Base-by-base conservation (phyloP, 345 rosid species). In the Eucalyptus urophylla region DNA sequence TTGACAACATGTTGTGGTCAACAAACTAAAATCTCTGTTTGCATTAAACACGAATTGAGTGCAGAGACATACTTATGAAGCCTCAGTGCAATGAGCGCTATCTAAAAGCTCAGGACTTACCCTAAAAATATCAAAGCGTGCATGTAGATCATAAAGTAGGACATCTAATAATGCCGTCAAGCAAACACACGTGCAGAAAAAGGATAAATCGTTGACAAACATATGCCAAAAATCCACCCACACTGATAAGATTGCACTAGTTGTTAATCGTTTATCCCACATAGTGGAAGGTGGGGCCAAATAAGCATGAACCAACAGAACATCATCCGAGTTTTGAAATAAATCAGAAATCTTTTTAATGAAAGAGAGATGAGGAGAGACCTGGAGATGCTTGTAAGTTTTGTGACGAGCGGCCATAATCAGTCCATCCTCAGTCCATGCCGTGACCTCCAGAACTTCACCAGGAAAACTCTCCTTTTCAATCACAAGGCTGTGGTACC, bases 371-470 rank as follows among this genome's bases (percentile, higher is more conserved):
- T 31, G 49, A 85, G 31, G 53, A 86, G 69, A 87, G 88, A 97
- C 99, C 98, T 95, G 99, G 65, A 98, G 90, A 90, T 96, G 93
- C 91, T 94, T 96, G 91, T 97, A 91, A 90, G 92, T 94, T 92
- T 92, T 93, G 93, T 97, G 99, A 27, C 99, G 95, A 89, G 99
- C 99, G 12, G 99, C 99, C 99, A 98, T 97, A 90, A 98, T 91
- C 76, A 96, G 91, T 58, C 97, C 99, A 90, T 97, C 99, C 60
- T 97, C 98, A 6, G 99, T 97, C 98, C 98, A 96, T 12, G 99
- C 99, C 4, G 98, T 97, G 88, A 98, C 90, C 93, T 97, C 99
- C 11, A 96, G 96, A 88, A 90, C 95, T 45, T 95, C 95, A 86
- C 88, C 45, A 2, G 99, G 99, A 91, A 97, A 98, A 60, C 96